Evolutionary conservation across 2,329 filamentous ascomycete species (phyloP), one percentile per base, ranked within the genome.

Genomic region (Dryadomyces quercus-mongolicae): DNA sequence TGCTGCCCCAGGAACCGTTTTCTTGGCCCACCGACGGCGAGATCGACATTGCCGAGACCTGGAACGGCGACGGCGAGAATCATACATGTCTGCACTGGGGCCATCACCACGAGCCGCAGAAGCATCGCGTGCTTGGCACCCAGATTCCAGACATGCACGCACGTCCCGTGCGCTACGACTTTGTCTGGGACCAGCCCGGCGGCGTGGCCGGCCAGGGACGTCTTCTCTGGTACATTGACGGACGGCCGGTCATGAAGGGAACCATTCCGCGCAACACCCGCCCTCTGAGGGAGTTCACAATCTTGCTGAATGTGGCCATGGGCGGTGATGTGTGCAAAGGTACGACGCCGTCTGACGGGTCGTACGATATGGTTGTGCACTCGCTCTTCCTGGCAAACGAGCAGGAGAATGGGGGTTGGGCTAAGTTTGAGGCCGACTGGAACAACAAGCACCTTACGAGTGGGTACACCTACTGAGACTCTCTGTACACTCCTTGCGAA

Each of bases 31-130:
- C 55, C 12, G 52, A 56, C 21, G 55, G 52, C 45, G 52, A 56
- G 49, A 48, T 54, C 3, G 55, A 56, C 49, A 52, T 56, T 46
- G 45, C 49, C 21, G 55, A 56, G 46, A 56, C 52, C 3, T 56
- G 55, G 55, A 56, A 56, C 49, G 55, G 55, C 44, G 55, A 56
- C 49, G n/a, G 31, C 25, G 44, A 52, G 49, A 56, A 56, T 49
- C 52, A 51, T 40, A 49, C 52, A 2, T 54, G 55, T 20, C 52
- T 56, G 45, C 52, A 54, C 55, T 56, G 55, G 55, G 55, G 55
- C 49, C 34, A 40, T 2, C 49, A 54, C 52, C 18, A 52, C 38
- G 52, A 56, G 40, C 45, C 44, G 12, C 52, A 54, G 25, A 56
- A 56, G 49, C 52, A 56, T 40, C 55, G 48, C 13, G 49, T 53